phyloP scores from a whole-genome alignment of 1,139 yeast species.

The Dujonia santamariae region DNA sequence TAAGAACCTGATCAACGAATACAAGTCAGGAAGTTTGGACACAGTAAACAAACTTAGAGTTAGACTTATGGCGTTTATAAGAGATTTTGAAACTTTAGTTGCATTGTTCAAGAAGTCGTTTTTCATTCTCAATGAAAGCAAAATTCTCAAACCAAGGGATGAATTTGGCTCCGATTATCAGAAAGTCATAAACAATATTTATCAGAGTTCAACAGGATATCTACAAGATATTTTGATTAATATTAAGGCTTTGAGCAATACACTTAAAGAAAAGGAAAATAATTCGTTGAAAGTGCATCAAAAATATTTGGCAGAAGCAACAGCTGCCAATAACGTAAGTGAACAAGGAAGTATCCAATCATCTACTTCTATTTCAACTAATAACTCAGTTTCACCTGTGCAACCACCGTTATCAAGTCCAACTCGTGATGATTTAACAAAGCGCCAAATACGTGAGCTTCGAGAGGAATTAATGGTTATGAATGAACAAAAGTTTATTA shows the following conservation, averaged over 20 bases:
- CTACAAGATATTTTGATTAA: conserved; percentile 32
- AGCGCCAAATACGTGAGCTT: conserved; percentile 52
- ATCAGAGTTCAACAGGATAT: conserved; percentile 31
- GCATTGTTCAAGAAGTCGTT: conserved; percentile 23
- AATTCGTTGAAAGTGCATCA: conserved; percentile 7
- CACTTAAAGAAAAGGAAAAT: conserved; percentile 22
- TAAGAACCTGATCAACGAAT: conserved; percentile 14
- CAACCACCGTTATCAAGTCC: not conserved
- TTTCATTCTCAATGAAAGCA: conserved; percentile 11
- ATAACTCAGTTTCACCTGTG: conserved; percentile 3
- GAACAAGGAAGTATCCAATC: conserved; percentile 1
- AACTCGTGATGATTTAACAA: conserved; percentile 24
- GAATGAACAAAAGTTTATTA: conserved; percentile 76
- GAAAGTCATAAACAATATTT: conserved; percentile 29
- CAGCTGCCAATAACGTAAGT: not conserved
- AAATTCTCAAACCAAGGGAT: conserved; percentile 2
- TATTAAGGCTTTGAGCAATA: conserved; percentile 27
- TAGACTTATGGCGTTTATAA: conserved; percentile 26
- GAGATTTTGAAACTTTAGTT: conserved; percentile 32
- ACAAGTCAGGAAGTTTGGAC: conserved; percentile 4
- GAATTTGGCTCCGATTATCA: conserved; percentile 10
- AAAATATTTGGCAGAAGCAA: not conserved
- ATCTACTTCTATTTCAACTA: conserved; percentile 4
- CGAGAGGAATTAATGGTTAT: conserved; percentile 82
- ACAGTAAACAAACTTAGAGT: conserved; percentile 23